Conservation (phyloP, 1,139 yeast species). For the Lodderomyces oxycetoniae region DNA sequence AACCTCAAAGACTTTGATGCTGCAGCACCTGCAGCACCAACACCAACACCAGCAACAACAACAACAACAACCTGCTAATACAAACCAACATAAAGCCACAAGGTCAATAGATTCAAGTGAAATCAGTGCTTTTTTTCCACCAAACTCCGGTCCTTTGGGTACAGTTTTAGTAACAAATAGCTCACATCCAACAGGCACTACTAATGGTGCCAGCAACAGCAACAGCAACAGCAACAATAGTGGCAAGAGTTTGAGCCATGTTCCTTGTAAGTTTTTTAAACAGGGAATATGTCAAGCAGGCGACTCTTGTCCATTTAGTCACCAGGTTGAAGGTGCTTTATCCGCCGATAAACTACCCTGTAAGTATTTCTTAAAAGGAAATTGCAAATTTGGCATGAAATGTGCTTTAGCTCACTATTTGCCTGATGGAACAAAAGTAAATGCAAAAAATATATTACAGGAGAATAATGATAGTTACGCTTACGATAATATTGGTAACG, state of each 20-base stretch:
- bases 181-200: conserved; percentile 4
- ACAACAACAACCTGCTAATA: not conserved
- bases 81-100: not conserved
- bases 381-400: conserved; percentile 87
- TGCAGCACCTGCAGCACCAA: not conserved
- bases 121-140: conserved; percentile 25
- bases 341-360: conserved; percentile 72
- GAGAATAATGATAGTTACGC: too few species aligned
- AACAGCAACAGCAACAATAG: conserved; percentile 1
- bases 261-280: conserved; percentile 87
- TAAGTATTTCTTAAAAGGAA: conserved; percentile 90
- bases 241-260: conserved; percentile 65
- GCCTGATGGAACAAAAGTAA: conserved; percentile 84
- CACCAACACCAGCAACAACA: not conserved
- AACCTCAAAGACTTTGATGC: too few species aligned
- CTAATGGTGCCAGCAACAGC: too few species aligned
- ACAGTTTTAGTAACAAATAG: conserved; percentile 18
- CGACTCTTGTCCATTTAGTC: conserved; percentile 84
- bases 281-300: conserved; percentile 98
- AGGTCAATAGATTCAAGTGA: conserved; percentile 9
- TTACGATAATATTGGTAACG: conserved; percentile 9
- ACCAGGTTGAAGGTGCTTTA: conserved; percentile 56
- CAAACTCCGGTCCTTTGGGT: conserved; percentile 43
- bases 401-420: conserved; percentile 90
- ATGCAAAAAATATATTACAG: conserved; percentile 35